Base-by-base conservation (phyloP, 2,329 filamentous ascomycete genomes). In the Aspergillus sp. region DNA sequence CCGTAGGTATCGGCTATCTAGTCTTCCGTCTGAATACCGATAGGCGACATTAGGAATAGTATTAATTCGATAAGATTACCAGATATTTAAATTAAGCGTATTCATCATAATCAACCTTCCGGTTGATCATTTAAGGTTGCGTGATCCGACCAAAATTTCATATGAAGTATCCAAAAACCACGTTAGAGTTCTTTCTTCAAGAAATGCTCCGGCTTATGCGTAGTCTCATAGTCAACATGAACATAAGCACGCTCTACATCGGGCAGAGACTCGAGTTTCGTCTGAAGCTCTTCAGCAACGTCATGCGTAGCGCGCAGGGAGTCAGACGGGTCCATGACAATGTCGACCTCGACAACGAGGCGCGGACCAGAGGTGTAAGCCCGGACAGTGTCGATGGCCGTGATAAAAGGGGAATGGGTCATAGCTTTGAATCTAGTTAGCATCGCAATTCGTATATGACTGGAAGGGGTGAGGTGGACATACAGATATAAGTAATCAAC, bases 201-300 rank as follows among this genome's bases (percentile, higher is more conserved):
- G 62, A 83, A 87, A 71, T 88, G 93, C 79, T 97, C 93, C 0
- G 93, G 93, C 74, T 95, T 93, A 75, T 98, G 95, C 17, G 89
- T 92, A 4, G 93, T 97, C 79, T 98, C 95, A 67, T 96, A 98
- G 74, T 99, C 95, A 17, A 97, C 93, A 73, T 99, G 95, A 18
- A 98, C 95, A 71, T 97, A 98, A 0, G 92, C 92, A 58, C 95
- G 81, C 82, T 98, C 95, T 9, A 98, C 88, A 71, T 96, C 89
- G 0, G 95, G 93, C 62, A 99, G 76, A 56, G 88, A 90, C 82
- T 99, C 95, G 3, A 98, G 81, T 79, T 98, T 98, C 61, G 89
- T 89, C 80, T 99, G 95, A 66, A 99, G 81, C 67, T 89, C 92
- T 76, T 99, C 95, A 0, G 95, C 93, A 12, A 97, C 85, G 69